Percentiles rank a stretch among this genome's conserved stretches.
Evolutionary conservation across 2,329 filamentous ascomycete genomes (phyloP).

Genomic region (Aphanoascus verrucosus): DNA sequence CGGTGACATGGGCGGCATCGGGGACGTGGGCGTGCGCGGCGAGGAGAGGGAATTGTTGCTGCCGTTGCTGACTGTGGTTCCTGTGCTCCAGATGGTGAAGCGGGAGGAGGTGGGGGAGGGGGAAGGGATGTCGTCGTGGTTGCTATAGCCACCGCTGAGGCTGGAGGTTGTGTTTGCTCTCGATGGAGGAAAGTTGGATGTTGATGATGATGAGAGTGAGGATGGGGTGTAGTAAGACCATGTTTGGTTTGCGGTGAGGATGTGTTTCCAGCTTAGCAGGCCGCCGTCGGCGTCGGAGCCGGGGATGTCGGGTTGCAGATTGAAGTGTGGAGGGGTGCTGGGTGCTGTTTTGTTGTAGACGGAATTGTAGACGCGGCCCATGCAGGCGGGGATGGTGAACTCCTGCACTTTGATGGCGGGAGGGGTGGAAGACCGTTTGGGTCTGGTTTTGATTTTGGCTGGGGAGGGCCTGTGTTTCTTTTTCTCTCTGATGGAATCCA

Average conservation of each 20-base stretch:
- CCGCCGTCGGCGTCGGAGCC: conserved; percentile 37
- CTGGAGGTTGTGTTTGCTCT: conserved; percentile 4
- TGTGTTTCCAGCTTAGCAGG: conserved; percentile 36
- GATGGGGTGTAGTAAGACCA: conserved; percentile 29
- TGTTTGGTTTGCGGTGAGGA: conserved; percentile 34
- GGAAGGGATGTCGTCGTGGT: conserved; percentile 13
- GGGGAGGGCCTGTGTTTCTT: not conserved
- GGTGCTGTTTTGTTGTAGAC: conserved; percentile 2
- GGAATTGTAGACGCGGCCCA: conserved; percentile 26
- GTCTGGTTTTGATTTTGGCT: too few species aligned
- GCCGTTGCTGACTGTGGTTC: conserved; percentile 2
- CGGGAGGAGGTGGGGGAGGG: conserved; percentile 14
- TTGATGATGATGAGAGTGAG: conserved; percentile 27
- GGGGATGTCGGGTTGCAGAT: conserved; percentile 33
- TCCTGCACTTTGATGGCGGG: conserved; percentile 28
- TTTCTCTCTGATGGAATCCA: conserved; percentile 8
- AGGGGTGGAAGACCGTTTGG: not conserved
- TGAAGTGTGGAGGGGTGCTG: conserved; percentile 27
- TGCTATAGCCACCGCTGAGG: not conserved
- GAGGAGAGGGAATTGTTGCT: conserved; percentile 17
- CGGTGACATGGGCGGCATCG: conserved; percentile 12
- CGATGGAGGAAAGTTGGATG: conserved; percentile 13
- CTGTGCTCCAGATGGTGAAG: conserved; percentile 14
- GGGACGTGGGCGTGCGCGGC: conserved; percentile 16
- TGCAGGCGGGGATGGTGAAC: conserved; percentile 34